Base-by-base conservation (phyloP, 2,329 filamentous ascomycete genomes). In the Knoxdaviesia capensis region DNA sequence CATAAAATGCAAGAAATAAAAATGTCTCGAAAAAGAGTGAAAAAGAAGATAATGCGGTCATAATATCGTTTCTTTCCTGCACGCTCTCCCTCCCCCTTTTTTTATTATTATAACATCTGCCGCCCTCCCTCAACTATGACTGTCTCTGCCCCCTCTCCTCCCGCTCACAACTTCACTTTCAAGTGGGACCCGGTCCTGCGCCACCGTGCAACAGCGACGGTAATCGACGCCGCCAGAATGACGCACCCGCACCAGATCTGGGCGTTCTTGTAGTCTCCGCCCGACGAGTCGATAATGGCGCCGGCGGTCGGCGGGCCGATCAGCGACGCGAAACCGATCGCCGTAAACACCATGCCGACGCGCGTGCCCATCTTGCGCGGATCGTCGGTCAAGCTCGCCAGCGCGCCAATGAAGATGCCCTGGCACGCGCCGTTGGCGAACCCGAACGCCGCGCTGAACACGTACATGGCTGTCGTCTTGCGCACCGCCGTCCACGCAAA, bases 401-500 rank as follows among this genome's bases (percentile, higher is more conserved):
- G 50, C 6, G 59, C 54, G 5, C 57, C 54, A 8, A 58, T 53
- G 40, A 61, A 64, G n/a, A 59, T 54, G 5, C 59, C 61, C 49
- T 65, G 60, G 7, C 58, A 58, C 4, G 58, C 57, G 33, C 63
- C 62, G 41, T 60, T 60, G 41, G 55, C 51, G n/a, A 68, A 44
- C 6, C 65, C 65, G 41, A 64, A 64, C 38, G 64, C 53, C 32
- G 59, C 56, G 34, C 57, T 57, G 50, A 66, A 68, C 34, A 53
- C 49, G 46, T 64, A 65, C 57, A 65, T 63, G 44, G 56, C 58
- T 3, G 52, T 45, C 3, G 48, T 48, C 7, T 51, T 54, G n/a
- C 46, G 50, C 2, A 78, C 68, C 0, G 61, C 65, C 2, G 65
- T 63, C 75, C 76, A 80, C 41, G 56, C 59, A 48, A 66, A 74